Evolutionary conservation across 176 grass and related monocot species (phyloP).

Genomic region (Triticum monococcum): DNA sequence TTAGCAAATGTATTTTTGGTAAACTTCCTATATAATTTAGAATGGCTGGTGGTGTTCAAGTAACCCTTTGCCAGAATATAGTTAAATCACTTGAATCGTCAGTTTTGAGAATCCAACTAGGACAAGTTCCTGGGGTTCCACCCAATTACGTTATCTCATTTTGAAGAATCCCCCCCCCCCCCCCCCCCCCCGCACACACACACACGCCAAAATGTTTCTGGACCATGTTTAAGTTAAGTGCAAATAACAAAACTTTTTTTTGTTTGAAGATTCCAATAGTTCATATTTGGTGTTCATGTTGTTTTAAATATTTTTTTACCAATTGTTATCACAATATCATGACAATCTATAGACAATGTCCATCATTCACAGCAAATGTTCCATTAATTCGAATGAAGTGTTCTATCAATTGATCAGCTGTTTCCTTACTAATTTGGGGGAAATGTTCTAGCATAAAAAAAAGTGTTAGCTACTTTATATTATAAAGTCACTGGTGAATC

Average conservation of each 20-base stretch:
- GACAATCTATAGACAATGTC: neutral
- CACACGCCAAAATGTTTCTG: neutral
- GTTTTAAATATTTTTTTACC: too few relatives aligned
- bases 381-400: neutral
- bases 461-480: neutral
- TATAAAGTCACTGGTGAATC: neutral
- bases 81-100: neutral
- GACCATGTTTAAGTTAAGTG: neutral
- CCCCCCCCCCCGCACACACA: too few relatives aligned
- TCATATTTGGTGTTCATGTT: neutral
- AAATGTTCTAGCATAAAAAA: neutral
- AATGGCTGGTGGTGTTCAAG: neutral
- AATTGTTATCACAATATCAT: neutral
- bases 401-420: neutral
- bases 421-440: neutral
- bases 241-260: neutral
- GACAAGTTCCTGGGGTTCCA: neutral
- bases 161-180: neutral
- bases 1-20: neutral
- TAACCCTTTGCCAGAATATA: constrained; percentile 8
- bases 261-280: neutral
- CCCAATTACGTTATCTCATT: neutral
- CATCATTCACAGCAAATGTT: neutral
- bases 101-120: constrained; percentile 7
- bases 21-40: neutral